Evolutionary conservation across 176 grass and related monocot genomes (phyloP).

Genomic region (Phyllostachys edulis): DNA sequence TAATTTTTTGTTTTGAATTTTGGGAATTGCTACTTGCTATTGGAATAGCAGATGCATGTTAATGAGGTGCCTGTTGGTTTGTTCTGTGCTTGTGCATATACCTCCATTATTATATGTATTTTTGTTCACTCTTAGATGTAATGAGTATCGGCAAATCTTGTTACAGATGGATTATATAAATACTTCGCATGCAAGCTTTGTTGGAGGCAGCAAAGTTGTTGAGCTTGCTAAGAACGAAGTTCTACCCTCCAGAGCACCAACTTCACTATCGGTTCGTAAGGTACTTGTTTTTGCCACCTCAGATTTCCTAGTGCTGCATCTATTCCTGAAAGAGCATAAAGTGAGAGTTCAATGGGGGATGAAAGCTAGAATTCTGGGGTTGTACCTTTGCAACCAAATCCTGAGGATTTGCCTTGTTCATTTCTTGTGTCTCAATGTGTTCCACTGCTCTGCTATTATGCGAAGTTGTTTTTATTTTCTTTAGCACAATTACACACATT

Average conservation of each 20-base stretch:
- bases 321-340: conserved; percentile 16
- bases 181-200: conserved; percentile 86
- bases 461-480: conserved; percentile 18
- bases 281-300: conserved; percentile 38
- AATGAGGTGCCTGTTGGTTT: background rate
- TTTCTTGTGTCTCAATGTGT: background rate
- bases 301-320: conserved; percentile 22
- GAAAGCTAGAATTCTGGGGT: background rate
- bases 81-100: conserved; percentile 23
- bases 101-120: background rate
- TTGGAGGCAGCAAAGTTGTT: conserved; percentile 83
- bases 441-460: background rate
- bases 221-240: conserved; percentile 68
- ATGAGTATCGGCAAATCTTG: conserved; percentile 1
- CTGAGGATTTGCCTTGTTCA: background rate
- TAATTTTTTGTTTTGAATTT: conserved; percentile 18
- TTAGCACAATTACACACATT: background rate
- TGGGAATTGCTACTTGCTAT: background rate
- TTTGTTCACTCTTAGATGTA: conserved; percentile 30
- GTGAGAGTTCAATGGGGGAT: background rate
- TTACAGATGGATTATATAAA: conserved; percentile 96
- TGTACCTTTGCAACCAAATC: conserved; percentile 24
- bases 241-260: conserved; percentile 47
- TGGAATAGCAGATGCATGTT: conserved; percentile 15
- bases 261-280: conserved; percentile 48